Evolutionary conservation across 2,329 filamentous ascomycete species (phyloP).

Genomic region (Xylariaceae sp.): DNA sequence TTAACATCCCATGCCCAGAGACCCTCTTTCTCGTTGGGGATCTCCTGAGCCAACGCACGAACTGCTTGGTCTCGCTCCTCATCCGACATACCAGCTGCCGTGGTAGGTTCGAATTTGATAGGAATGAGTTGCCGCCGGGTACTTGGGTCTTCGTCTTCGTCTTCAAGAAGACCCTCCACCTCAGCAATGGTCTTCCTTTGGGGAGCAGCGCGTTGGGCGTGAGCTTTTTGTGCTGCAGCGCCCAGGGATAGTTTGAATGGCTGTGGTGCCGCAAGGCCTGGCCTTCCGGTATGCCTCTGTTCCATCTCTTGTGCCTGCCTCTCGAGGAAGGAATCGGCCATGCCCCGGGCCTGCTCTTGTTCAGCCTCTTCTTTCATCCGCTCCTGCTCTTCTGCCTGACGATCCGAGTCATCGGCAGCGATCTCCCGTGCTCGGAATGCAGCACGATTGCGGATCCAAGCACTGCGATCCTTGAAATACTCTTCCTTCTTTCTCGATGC

Average conservation of each 20-base stretch:
- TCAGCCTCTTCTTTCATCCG: conserved; percentile 64
- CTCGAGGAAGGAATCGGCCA: conserved; percentile 89
- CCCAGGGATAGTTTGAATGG: conserved; percentile 92
- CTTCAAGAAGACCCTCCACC: conserved; percentile 89
- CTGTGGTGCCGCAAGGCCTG: conserved; percentile 53
- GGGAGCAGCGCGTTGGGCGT: conserved; percentile 50
- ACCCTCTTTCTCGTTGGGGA: conserved; percentile 79
- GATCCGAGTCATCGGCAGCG: conserved; percentile 76
- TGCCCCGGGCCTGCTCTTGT: conserved; percentile 72
- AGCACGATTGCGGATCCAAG: conserved; percentile 79
- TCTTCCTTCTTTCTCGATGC: conserved; percentile 64
- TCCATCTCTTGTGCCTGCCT: conserved; percentile 76
- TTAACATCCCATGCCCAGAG: conserved; percentile 91
- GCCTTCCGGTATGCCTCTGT: conserved; percentile 33
- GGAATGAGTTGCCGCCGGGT: conserved; percentile 74
- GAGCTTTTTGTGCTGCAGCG: conserved; percentile 72
- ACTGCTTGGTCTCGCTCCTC: conserved; percentile 84
- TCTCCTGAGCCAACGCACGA: conserved; percentile 78
- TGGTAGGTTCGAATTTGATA: conserved; percentile 72
- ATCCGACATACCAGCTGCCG: conserved; percentile 68
- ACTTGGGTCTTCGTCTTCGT: conserved; percentile 77
- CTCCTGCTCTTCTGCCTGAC: conserved; percentile 73
- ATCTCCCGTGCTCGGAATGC: conserved; percentile 70
- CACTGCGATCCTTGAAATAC: conserved; percentile 83
- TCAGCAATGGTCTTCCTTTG: conserved; percentile 81